phyloP scores from a whole-genome alignment of 2,329 filamentous ascomycete species.

The Fusarium heterosporum region DNA sequence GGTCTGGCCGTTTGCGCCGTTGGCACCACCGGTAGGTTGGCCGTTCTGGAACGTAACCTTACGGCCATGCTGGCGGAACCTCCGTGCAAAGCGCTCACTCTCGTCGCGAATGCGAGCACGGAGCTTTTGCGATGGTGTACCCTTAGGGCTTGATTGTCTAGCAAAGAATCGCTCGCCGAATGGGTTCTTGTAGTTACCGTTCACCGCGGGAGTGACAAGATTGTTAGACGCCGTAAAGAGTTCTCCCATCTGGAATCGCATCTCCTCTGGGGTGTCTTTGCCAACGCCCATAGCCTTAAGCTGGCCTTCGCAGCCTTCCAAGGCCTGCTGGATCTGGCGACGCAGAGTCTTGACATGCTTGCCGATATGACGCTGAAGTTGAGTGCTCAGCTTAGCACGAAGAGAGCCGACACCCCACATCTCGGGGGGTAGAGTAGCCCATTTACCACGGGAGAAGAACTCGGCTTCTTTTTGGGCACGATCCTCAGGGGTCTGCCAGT shows the following conservation, averaged over 20 bases:
- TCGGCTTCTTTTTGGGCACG: conserved; percentile 58
- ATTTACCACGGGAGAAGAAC: conserved; percentile 63
- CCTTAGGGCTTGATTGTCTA: conserved; percentile 60
- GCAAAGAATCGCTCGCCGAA: conserved; percentile 64
- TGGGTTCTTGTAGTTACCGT: conserved; percentile 67
- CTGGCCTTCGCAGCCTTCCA: conserved; percentile 62
- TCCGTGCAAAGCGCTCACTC: conserved; percentile 61
- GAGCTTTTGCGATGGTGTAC: conserved; percentile 64
- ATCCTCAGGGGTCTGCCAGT: conserved; percentile 58
- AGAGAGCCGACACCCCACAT: conserved; percentile 62
- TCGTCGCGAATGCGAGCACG: conserved; percentile 64
- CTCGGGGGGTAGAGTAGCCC: conserved; percentile 59
- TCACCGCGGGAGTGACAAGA: conserved; percentile 64
- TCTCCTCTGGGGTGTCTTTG: conserved; percentile 65
- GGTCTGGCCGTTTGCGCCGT: conserved; percentile 25
- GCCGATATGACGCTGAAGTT: conserved; percentile 64
- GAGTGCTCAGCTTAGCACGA: conserved; percentile 61
- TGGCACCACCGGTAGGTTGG: conserved; percentile 36
- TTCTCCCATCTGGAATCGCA: conserved; percentile 65
- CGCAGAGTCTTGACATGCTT: conserved; percentile 63
- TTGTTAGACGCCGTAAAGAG: conserved; percentile 65
- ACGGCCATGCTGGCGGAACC: conserved; percentile 63
- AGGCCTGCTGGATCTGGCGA: conserved; percentile 62
- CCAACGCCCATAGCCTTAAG: conserved; percentile 63
- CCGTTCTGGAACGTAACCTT: conserved; percentile 58